phyloP scores from a whole-genome alignment of 768 basidiomycete species.

The Termitomyces sp. region DNA sequence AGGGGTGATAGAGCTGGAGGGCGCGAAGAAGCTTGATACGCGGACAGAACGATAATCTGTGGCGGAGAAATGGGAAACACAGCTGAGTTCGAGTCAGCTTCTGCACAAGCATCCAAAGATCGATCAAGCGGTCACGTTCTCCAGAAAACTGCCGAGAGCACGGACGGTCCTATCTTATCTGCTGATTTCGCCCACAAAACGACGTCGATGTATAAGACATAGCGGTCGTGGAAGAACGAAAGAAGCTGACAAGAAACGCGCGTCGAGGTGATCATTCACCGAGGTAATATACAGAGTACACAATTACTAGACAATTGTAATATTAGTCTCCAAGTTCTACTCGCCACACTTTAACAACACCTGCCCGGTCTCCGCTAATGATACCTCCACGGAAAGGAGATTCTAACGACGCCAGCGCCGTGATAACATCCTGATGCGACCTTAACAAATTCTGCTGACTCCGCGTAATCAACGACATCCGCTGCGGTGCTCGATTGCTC shows the following conservation, averaged over 20 bases:
- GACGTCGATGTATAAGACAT: neutral
- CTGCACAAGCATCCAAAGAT: constrained; percentile 33
- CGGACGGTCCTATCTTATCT: constrained; percentile 8
- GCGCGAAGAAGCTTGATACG: constrained; percentile 17
- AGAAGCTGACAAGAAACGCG: neutral
- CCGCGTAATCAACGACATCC: constrained; percentile 72
- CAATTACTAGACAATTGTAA: neutral
- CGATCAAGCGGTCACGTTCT: constrained; percentile 32
- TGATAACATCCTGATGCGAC: constrained; percentile 88
- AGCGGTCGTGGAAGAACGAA: neutral
- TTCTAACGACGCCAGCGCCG: constrained; percentile 80
- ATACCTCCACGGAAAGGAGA: constrained; percentile 91
- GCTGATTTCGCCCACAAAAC: neutral
- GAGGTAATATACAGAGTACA: neutral
- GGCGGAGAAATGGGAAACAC: constrained; percentile 26
- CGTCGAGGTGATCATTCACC: neutral
- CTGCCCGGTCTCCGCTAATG: constrained; percentile 87
- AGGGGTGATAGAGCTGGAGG: constrained; percentile 8
- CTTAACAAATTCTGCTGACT: constrained; percentile 82
- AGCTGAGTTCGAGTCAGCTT: constrained; percentile 25
- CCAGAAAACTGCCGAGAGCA: constrained; percentile 1
- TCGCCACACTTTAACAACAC: constrained; percentile 88
- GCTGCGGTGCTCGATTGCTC: constrained; percentile 64
- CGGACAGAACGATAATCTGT: constrained; percentile 26
- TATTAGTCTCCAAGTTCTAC: constrained; percentile 47